Evolutionary conservation across 495 filamentous ascomycete genomes (phyloP).

Genomic region (Penicillium herquei): DNA sequence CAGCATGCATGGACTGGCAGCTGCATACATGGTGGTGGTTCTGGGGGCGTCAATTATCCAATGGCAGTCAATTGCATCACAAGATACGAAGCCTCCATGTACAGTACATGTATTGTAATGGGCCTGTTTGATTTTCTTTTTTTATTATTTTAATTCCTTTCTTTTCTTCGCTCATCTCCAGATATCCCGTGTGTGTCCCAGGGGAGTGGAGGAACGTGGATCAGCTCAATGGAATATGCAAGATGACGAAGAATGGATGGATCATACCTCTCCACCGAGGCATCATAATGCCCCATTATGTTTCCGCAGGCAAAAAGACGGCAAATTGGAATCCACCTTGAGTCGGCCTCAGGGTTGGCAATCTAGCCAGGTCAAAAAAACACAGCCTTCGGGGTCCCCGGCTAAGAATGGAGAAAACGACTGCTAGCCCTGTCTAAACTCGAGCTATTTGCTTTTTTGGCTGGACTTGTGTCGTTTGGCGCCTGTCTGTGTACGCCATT

Average conservation of each 20-base stretch:
- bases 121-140: neutral
- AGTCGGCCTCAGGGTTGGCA: neutral
- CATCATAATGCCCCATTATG: conserved; percentile 4
- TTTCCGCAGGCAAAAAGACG: neutral
- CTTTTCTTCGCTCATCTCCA: neutral
- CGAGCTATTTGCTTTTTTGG: neutral
- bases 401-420: neutral
- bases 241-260: conserved; percentile 5
- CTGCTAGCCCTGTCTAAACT: neutral
- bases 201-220: conserved; percentile 13
- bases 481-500: neutral
- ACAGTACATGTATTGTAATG: neutral
- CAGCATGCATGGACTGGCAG: conserved; percentile 9
- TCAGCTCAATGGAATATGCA: conserved; percentile 11
- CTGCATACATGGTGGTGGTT: conserved; percentile 3
- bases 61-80: conserved; percentile 1
- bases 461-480: neutral
- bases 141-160: too few species aligned
- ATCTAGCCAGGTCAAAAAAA: neutral
- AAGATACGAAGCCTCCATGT: neutral
- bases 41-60: conserved; percentile 6
- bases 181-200: conserved; percentile 10
- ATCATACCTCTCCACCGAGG: conserved; percentile 9
- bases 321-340: neutral
- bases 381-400: neutral